Percentiles rank a stretch among this genome's conserved stretches.
phyloP scores from a whole-genome alignment of 1,284 basidiomycete species.

The Tilletia indica region DNA sequence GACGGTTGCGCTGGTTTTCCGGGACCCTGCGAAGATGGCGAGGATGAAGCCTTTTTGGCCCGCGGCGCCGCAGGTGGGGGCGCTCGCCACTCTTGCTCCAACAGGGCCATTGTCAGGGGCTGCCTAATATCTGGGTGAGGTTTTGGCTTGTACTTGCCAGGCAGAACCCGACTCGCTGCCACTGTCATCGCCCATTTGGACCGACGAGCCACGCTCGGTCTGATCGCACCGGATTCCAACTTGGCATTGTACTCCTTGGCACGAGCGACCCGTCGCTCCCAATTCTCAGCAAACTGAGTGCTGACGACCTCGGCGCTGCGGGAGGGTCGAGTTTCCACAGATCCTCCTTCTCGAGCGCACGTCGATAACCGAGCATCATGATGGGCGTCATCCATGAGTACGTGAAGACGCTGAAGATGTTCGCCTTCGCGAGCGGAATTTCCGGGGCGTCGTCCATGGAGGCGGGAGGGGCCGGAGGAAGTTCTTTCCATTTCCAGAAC shows the following conservation, averaged over 20 bases:
- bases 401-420: conserved; percentile 62
- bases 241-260: conserved; percentile 71
- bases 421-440: conserved; percentile 63
- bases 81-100: conserved; percentile 41
- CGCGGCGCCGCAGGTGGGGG: conserved; percentile 26
- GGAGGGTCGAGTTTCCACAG: conserved; percentile 72
- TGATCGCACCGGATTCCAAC: conserved; percentile 67
- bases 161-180: background rate
- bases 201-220: conserved; percentile 61
- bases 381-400: conserved; percentile 75
- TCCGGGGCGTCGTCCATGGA: conserved; percentile 64
- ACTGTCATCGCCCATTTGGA: conserved; percentile 66
- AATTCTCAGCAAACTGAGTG: conserved; percentile 65
- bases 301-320: conserved; percentile 65
- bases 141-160: conserved; percentile 4
- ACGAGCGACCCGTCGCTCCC: conserved; percentile 64
- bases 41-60: background rate
- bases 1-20: background rate
- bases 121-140: background rate
- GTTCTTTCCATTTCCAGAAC: conserved; percentile 48
- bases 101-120: conserved; percentile 27
- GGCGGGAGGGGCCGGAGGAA: conserved; percentile 44
- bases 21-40: background rate
- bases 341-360: conserved; percentile 77
- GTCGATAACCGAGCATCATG: conserved; percentile 67